These are phyloP conservation scores for Phytopythium aichiense DNA, from an alignment of 352 stramenopile genomes.

Conservation along the genomic window DNA sequence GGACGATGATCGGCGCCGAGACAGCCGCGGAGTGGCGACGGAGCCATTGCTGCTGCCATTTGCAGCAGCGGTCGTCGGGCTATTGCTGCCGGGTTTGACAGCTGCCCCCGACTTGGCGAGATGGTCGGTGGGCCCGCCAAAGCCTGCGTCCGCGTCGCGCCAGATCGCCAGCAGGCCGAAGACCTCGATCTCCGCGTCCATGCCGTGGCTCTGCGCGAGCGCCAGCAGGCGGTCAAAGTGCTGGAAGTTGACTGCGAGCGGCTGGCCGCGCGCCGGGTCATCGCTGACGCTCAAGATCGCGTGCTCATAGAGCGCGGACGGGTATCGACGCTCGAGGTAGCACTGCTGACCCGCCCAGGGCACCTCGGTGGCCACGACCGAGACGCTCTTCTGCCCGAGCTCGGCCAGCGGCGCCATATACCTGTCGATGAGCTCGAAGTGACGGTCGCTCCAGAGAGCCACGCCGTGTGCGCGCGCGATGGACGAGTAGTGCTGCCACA, in stretches of 20 bases:
- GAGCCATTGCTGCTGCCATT: background rate
- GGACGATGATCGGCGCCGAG: constrained; percentile 16
- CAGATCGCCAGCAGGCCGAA: constrained; percentile 74
- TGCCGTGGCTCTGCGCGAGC: constrained; percentile 37
- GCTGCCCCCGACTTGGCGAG: constrained; percentile 4
- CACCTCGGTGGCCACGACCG: constrained; percentile 71
- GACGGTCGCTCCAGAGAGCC: constrained; percentile 55
- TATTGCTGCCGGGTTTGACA: background rate
- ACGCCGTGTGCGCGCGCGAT: constrained; percentile 49
- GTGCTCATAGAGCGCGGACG: constrained; percentile 70
- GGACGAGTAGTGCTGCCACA: constrained; percentile 73
- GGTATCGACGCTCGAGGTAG: constrained; percentile 61
- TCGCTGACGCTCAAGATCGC: constrained; percentile 62
- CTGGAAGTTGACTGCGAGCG: constrained; percentile 54
- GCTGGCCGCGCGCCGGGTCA: constrained; percentile 23
- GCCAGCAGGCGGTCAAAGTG: constrained; percentile 65
- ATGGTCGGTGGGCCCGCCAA: constrained; percentile 51
- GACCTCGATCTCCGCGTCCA: constrained; percentile 70
- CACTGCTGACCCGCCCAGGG: constrained; percentile 76
- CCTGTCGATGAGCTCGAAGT: constrained; percentile 65
- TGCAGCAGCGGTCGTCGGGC: background rate
- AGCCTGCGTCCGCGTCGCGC: constrained; percentile 51
- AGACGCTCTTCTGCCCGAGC: constrained; percentile 72
- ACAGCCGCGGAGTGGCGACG: constrained; percentile 14
- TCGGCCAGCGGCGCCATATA: constrained; percentile 55